Percentiles rank a stretch among this genome's conserved stretches.
Evolutionary conservation across 1,284 basidiomycete species (phyloP).

Genomic region (Exobasidium cylindrosporum): DNA sequence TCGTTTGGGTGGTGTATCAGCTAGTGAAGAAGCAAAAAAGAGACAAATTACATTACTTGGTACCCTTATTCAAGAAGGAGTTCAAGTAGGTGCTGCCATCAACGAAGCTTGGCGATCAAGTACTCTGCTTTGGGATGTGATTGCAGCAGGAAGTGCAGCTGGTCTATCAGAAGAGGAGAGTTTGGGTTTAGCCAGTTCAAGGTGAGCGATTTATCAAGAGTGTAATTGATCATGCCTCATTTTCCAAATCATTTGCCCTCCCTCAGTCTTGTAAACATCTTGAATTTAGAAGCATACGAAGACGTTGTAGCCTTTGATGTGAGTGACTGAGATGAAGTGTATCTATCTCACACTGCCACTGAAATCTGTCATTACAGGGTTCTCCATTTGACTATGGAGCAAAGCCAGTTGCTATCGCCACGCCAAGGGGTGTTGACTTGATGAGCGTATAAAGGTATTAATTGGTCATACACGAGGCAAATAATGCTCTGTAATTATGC

Average conservation of each 20-base stretch:
- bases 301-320: slow-evolving; percentile 68
- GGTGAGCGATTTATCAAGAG: slow-evolving; percentile 62
- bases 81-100: slow-evolving; percentile 72
- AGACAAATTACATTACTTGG: slow-evolving; percentile 58
- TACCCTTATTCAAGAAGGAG: slow-evolving; percentile 65
- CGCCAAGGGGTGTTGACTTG: slow-evolving; percentile 22
- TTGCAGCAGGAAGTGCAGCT: slow-evolving; percentile 61
- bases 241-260: slow-evolving; percentile 66
- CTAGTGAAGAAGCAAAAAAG: neutral
- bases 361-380: neutral
- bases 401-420: slow-evolving; percentile 63
- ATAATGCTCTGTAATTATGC: no score
- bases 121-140: slow-evolving; percentile 70
- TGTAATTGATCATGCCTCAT: no score
- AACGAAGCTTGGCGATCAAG: slow-evolving; percentile 63
- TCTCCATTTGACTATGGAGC: slow-evolving; percentile 62
- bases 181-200: slow-evolving; percentile 54
- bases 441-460: slow-evolving; percentile 3
- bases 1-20: neutral
- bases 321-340: slow-evolving; percentile 63
- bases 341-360: neutral
- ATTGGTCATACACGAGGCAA: no score
- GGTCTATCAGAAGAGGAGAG: slow-evolving; percentile 28
- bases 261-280: slow-evolving; percentile 65
- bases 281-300: slow-evolving; percentile 59